A percentile compares a stretch with the other conserved stretches of the same genome.
Conservation (phyloP, 805 yeast species). For the Torulaspora microellipsoides region DNA sequence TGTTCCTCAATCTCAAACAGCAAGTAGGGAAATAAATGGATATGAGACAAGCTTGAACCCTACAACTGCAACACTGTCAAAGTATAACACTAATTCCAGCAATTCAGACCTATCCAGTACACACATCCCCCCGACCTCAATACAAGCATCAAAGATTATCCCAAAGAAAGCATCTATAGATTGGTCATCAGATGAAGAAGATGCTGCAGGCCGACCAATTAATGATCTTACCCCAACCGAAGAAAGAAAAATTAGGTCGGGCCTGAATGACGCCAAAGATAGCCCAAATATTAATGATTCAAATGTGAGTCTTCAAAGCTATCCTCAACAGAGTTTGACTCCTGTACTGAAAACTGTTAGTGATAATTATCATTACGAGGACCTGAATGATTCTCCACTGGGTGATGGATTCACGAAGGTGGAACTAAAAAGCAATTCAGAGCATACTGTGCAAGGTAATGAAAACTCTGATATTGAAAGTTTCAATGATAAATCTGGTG, state of each 20-base stretch:
- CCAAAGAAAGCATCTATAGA: conserved; percentile 81
- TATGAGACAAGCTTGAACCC: conserved; percentile 1
- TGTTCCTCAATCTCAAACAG: background rate
- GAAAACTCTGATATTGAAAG: too few relatives aligned
- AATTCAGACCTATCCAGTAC: conserved; percentile 5
- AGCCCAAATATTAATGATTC: background rate
- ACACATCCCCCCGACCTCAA: conserved; percentile 30
- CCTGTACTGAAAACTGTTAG: conserved; percentile 4
- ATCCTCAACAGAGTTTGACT: conserved; percentile 3
- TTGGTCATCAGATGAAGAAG: conserved; percentile 83
- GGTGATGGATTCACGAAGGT: background rate
- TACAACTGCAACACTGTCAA: background rate
- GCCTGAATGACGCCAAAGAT: background rate
- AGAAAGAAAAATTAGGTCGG: background rate
- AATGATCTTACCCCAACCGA: background rate
- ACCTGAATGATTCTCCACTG: conserved; percentile 9
- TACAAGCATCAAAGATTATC: conserved; percentile 65
- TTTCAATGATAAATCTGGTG: too few relatives aligned
- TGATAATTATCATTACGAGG: conserved; percentile 11
- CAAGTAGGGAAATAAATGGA: background rate
- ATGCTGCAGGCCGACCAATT: conserved; percentile 2
- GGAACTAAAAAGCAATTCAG: background rate
- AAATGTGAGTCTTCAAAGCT: background rate
- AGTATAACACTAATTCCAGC: conserved; percentile 9
- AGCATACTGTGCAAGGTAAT: too few relatives aligned